Percentiles rank a stretch among this genome's conserved stretches.
phyloP scores from a whole-genome alignment of 2,329 filamentous ascomycete genomes.

The Colletotrichum lini region DNA sequence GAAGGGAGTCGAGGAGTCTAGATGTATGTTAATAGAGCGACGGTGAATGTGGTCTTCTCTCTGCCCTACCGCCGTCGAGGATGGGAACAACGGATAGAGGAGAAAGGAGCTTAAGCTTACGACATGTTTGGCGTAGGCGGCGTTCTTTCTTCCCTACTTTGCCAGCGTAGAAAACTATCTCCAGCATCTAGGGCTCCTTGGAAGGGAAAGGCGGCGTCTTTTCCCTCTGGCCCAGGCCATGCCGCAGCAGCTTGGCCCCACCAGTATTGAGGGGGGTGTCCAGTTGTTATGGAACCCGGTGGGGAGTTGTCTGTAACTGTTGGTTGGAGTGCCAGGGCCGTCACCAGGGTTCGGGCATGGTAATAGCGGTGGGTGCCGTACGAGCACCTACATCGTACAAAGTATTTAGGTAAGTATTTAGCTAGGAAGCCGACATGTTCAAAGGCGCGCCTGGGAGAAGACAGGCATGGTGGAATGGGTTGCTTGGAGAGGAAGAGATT shows the following conservation, averaged over 20 bases:
- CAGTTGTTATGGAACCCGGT: conserved; percentile 22
- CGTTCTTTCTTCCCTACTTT: conserved; percentile 7
- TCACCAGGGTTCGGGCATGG: not conserved
- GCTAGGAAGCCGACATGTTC: not conserved
- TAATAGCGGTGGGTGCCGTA: too few species aligned
- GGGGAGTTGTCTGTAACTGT: not conserved
- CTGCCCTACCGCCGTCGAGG: too few species aligned
- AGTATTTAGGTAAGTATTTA: too few species aligned
- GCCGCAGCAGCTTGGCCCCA: conserved; percentile 6
- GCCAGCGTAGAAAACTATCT: conserved; percentile 12
- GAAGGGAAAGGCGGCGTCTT: not conserved
- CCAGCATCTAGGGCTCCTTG: conserved; percentile 14
- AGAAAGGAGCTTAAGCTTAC: not conserved
- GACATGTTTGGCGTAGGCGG: conserved; percentile 15
- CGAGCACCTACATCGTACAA: too few species aligned
- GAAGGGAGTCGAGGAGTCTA: conserved; percentile 1
- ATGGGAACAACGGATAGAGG: too few species aligned
- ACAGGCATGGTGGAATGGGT: conserved; percentile 17
- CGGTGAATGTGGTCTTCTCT: not conserved
- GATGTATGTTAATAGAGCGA: conserved; percentile 5
- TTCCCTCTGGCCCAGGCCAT: not conserved
- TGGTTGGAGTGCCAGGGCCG: conserved; percentile 15
- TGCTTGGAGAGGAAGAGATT: not conserved
- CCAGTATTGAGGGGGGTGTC: not conserved
- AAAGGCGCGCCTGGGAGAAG: conserved; percentile 12